Conservation (phyloP, 2,329 filamentous ascomycete genomes). For the Fusarium paranaense region DNA sequence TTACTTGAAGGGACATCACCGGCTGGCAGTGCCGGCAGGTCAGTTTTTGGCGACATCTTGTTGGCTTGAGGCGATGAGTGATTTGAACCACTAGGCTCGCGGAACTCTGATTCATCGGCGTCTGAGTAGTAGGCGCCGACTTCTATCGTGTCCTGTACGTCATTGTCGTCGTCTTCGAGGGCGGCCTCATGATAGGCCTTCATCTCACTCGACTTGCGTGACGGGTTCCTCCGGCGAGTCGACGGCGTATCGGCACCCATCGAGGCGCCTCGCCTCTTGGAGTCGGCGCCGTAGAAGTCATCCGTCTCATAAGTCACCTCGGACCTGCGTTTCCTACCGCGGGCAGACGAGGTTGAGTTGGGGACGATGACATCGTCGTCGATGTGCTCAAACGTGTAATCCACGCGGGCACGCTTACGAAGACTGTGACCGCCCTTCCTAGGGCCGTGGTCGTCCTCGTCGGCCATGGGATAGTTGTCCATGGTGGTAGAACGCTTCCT, state of each 20-base stretch:
- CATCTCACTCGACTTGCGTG: constrained; percentile 52
- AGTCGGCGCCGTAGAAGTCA: constrained; percentile 43
- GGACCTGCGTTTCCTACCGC: constrained; percentile 53
- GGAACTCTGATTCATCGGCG: constrained; percentile 46
- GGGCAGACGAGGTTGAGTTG: constrained; percentile 49
- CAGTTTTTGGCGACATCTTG: constrained; percentile 35
- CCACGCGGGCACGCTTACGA: constrained; percentile 66
- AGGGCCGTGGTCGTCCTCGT: constrained; percentile 62
- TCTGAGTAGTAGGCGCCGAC: constrained; percentile 59
- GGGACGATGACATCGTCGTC: constrained; percentile 59
- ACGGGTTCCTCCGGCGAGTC: constrained; percentile 54
- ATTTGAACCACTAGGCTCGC: constrained; percentile 38
- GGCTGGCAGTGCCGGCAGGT: constrained; percentile 16
- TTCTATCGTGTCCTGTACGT: constrained; percentile 69
- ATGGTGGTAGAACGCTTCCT: constrained; percentile 60
- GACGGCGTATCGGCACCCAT: constrained; percentile 51
- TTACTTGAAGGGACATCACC: neutral
- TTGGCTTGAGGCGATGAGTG: constrained; percentile 45
- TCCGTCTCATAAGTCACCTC: constrained; percentile 51
- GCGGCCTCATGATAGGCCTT: constrained; percentile 47
- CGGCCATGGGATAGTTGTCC: constrained; percentile 53
- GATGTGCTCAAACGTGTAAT: constrained; percentile 67
- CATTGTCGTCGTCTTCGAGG: constrained; percentile 55
- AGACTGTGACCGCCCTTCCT: constrained; percentile 70
- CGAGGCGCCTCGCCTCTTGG: constrained; percentile 53